Percentiles rank a stretch among this genome's conserved stretches.
Conservation (phyloP, 192 early-diverging fungal species). For the Physocladia obscura region DNA sequence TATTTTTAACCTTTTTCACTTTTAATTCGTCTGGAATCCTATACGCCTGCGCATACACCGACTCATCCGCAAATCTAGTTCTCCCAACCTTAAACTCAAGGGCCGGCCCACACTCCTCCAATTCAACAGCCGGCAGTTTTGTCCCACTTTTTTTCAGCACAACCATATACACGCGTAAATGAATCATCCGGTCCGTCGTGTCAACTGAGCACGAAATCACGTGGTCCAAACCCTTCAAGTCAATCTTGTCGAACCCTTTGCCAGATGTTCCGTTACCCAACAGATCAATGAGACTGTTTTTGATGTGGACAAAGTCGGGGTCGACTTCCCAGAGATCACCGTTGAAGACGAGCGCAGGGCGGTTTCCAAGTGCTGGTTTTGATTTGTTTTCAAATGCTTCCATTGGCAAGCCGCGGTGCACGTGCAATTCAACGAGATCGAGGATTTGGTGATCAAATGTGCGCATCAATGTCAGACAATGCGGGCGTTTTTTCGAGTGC, state of each 20-base stretch:
- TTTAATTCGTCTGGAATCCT: constrained; percentile 85
- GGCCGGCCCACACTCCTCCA: constrained; percentile 90
- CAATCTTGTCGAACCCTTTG: constrained; percentile 70
- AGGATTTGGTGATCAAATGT: constrained; percentile 92
- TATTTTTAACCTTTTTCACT: constrained; percentile 92
- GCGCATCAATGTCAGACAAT: constrained; percentile 86
- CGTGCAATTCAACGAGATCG: constrained; percentile 93
- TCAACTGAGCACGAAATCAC: constrained; percentile 85
- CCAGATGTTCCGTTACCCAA: constrained; percentile 61
- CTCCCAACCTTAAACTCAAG: constrained; percentile 80
- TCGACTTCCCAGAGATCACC: constrained; percentile 82
- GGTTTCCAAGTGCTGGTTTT: constrained; percentile 80
- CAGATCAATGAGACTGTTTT: constrained; percentile 85
- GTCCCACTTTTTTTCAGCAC: constrained; percentile 81
- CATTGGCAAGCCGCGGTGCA: constrained; percentile 71
- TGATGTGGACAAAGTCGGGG: constrained; percentile 69
- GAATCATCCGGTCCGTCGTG: constrained; percentile 62
- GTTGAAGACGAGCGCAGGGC: constrained; percentile 86
- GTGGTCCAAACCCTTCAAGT: constrained; percentile 86
- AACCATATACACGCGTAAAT: constrained; percentile 80
- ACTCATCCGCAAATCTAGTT: constrained; percentile 65
- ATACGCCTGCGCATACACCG: constrained; percentile 81
- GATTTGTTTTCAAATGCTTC: constrained; percentile 63
- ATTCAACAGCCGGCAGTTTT: constrained; percentile 84
- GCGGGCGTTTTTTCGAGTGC: constrained; percentile 95